Conservation (phyloP, 495 filamentous ascomycete species). For the Aspergillus avenaceus region DNA sequence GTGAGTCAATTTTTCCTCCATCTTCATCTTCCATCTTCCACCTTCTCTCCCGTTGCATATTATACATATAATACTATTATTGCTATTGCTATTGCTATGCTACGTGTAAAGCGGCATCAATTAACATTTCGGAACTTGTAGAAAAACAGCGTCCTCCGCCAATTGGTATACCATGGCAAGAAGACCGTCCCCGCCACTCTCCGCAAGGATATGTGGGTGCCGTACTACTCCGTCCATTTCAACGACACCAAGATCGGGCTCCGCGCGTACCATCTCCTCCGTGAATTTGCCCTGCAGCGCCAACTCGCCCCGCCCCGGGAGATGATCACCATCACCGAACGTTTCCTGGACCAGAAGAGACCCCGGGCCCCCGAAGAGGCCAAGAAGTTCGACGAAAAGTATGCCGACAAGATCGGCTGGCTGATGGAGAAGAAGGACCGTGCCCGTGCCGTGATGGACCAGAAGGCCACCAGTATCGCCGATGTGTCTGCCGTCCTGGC, state of each 20-base stretch:
- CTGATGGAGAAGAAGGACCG: conserved; percentile 52
- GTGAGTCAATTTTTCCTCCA: conserved; percentile 40
- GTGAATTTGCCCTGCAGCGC: conserved; percentile 63
- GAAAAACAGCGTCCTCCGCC: conserved; percentile 64
- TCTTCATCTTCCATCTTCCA: too few species aligned
- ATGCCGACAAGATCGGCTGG: conserved; percentile 38
- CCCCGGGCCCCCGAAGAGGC: conserved; percentile 53
- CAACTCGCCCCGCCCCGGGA: conserved; percentile 41
- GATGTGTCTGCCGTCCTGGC: conserved; percentile 77
- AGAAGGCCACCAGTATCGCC: conserved; percentile 83
- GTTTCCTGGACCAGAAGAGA: conserved; percentile 49
- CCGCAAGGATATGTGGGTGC: conserved; percentile 90
- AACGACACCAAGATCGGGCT: conserved; percentile 60
- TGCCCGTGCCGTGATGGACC: conserved; percentile 68
- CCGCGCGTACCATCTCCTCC: conserved; percentile 71
- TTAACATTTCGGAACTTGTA: conserved; percentile 18
- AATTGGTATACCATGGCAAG: conserved; percentile 86
- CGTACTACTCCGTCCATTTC: conserved; percentile 73
- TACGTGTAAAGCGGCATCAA: too few species aligned
- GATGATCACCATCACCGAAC: conserved; percentile 46
- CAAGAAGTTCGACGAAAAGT: conserved; percentile 42
- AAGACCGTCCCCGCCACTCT: conserved; percentile 74
- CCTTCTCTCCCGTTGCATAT: background rate
- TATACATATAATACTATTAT: too few species aligned
- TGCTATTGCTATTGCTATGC: too few species aligned